Evolutionary conservation across 306 rosid species (phyloP), one percentile per base, ranked within the genome.

Genomic region (Gastrolobium bilobum): DNA sequence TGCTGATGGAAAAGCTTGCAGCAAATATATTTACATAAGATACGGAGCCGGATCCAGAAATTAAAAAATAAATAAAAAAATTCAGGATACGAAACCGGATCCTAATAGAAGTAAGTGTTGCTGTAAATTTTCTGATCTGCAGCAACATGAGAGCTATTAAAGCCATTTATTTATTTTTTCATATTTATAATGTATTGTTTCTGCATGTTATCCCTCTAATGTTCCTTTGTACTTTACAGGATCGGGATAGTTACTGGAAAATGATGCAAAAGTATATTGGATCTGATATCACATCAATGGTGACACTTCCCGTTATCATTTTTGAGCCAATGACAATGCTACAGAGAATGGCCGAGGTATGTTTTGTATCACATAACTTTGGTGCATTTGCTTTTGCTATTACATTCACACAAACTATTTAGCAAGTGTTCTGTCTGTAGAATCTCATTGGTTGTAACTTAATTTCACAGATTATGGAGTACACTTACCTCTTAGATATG

Each of bases 291-390:
- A 93, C 98, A 75, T 95, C 99, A 73, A 83, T 95, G 97, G 98
- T 95, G 81, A 95, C 97, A 52, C 98, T 95, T 78, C 99, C 99
- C 2, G 99, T 95, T 61, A 65, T 90, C 48, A 91, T 95, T 85
- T 95, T 90, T 88, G 99, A 95, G 90, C 99, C 99, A 76, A 95
- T 93, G 99, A 90, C 99, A 43, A 89, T 85, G 93, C 82, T 95
- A 73, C 99, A 95, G 87, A 93, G 38, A 90, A 84, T 95, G 94
- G 97, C 99, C 0, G 99, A 95, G 99, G 98, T 95, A 52, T 66
- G 94, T 85, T 14, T 67, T 44, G 65, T 76, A 47, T 42, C 58
- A 33, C 67, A 14, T 37, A 6, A 52, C 52, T 62, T 43, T 50
- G n/a, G 43, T 61, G 72, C 44, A 58, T 71, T 43, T 80, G 6